Conservation (phyloP, 129 eudicot genomes). For the Helianthus tuberosus region DNA sequence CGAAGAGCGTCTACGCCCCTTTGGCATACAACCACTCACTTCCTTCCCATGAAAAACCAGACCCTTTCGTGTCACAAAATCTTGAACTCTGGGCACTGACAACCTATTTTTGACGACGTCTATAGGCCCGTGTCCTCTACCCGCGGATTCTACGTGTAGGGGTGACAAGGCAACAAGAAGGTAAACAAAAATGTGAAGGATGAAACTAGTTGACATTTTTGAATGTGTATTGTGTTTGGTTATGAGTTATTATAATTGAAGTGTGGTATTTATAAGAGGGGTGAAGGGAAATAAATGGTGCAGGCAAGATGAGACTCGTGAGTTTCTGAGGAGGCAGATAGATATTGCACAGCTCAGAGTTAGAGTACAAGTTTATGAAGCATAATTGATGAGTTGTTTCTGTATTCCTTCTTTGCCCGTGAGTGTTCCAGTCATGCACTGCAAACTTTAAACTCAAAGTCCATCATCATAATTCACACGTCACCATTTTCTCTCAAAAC, state of each 20-base stretch:
- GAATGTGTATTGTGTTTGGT: constrained; percentile 2
- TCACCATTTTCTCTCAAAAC: constrained; percentile 6
- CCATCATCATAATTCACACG: background rate
- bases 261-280: constrained; percentile 19
- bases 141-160: constrained; percentile 19
- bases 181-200: constrained; percentile 22
- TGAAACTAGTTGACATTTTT: constrained; percentile 17
- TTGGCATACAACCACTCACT: constrained; percentile 73
- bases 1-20: constrained; percentile 65
- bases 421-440: constrained; percentile 39
- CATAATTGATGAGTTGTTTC: constrained; percentile 33
- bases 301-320: constrained; percentile 44
- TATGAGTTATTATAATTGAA: background rate
- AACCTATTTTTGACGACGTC: background rate
- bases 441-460: constrained; percentile 20
- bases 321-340: constrained; percentile 29
- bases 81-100: constrained; percentile 10
- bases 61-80: constrained; percentile 28
- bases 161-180: constrained; percentile 24
- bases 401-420: constrained; percentile 34
- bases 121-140: constrained; percentile 11
- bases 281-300: constrained; percentile 36
- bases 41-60: constrained; percentile 34
- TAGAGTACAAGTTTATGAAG: constrained; percentile 32
- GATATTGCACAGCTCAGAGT: constrained; percentile 36